Conservation (phyloP, 371 early-diverging fungal genomes). For the Basidiobolus meristosporus region DNA sequence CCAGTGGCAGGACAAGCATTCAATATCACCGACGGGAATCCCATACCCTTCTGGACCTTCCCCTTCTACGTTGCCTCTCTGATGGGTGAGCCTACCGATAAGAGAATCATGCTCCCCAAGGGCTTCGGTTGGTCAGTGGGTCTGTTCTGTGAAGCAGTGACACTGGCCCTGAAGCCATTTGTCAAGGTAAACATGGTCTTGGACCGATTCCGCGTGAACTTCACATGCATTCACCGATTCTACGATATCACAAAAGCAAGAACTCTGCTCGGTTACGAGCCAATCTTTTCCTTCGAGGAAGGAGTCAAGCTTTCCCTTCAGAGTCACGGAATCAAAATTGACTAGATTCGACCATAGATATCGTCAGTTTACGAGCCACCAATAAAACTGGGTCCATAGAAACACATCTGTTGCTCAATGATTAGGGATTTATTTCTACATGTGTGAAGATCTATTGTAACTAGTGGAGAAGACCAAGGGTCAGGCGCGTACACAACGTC, state of each 20-base stretch:
- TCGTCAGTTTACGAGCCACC: too few species aligned
- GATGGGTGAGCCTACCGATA: conserved; percentile 20
- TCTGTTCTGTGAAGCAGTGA: conserved; percentile 19
- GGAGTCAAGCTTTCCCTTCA: conserved; percentile 37
- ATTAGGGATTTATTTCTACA: too few species aligned
- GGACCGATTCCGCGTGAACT: conserved; percentile 38
- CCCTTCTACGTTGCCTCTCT: conserved; percentile 39
- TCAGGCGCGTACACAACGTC: too few species aligned
- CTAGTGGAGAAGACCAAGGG: too few species aligned
- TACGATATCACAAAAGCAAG: conserved; percentile 66
- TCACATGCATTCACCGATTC: conserved; percentile 56
- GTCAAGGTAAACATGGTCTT: conserved; percentile 17
- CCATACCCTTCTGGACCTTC: conserved; percentile 86
- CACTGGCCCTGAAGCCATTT: not conserved
- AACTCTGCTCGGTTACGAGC: conserved; percentile 54
- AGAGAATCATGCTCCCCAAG: conserved; percentile 18
- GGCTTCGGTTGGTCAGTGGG: conserved; percentile 25
- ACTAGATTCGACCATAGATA: too few species aligned
- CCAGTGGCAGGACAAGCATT: conserved; percentile 34
- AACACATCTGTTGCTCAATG: too few species aligned
- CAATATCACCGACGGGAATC: conserved; percentile 82
- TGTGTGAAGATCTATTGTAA: too few species aligned
- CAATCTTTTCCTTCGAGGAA: conserved; percentile 48
- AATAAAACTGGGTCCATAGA: too few species aligned
- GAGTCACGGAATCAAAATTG: too few species aligned